A percentile compares a stretch with the other conserved stretches of the same genome.
phyloP scores from a whole-genome alignment of 176 grass and related monocot genomes.

The Lolium perenne region DNA sequence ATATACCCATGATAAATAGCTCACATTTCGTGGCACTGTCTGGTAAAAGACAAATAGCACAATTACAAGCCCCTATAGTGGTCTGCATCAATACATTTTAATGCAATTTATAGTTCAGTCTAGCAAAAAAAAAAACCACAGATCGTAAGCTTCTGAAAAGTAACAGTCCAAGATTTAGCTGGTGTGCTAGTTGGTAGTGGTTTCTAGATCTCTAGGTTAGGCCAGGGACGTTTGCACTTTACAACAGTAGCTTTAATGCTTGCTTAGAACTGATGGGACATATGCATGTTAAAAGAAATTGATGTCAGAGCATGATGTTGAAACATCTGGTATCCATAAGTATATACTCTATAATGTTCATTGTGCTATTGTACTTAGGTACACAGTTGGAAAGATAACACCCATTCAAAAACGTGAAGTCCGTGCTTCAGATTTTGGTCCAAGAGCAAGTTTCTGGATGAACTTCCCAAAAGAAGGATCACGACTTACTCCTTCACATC shows the following conservation, averaged over 20 bases:
- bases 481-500: conserved; percentile 88
- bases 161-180: conserved; percentile 12
- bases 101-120: conserved; percentile 3
- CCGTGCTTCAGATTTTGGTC: conserved; percentile 93
- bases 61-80: not conserved
- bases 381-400: conserved; percentile 99
- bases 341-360: conserved; percentile 25
- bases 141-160: conserved; percentile 1
- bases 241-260: not conserved
- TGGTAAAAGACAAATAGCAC: not conserved
- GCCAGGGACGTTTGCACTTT: not conserved
- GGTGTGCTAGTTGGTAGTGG: conserved; percentile 8
- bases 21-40: not conserved
- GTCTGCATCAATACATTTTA: not conserved
- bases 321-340: not conserved
- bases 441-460: conserved; percentile 97
- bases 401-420: conserved; percentile 96
- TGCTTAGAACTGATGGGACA: conserved; percentile 1
- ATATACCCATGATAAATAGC: conserved; percentile 12
- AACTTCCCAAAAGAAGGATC: conserved; percentile 93
- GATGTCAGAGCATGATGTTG: not conserved
- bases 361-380: conserved; percentile 59
- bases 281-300: not conserved
- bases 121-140: not conserved
- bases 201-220: conserved; percentile 19